Base-by-base conservation (phyloP, 179 eudicot genomes). In the Monotropa hypopitys region DNA sequence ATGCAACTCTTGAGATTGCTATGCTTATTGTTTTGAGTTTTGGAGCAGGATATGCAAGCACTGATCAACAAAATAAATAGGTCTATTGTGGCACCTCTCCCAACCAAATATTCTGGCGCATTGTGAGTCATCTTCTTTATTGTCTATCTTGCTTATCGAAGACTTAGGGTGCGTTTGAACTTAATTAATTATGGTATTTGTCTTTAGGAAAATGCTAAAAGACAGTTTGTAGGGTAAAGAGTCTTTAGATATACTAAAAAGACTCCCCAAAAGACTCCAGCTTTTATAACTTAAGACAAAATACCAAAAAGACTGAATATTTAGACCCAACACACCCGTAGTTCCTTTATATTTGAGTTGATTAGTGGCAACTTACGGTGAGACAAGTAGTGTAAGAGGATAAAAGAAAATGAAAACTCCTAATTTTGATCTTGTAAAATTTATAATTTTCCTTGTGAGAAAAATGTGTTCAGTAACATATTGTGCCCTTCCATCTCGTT, bases 11-110 rank as follows among this genome's bases (percentile, higher is more conserved):
- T 61, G 71, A 53, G 33, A 30, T 46, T 77, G 67, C n/a, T 75
- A 32, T 57, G 21, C 68, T 71, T 79, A 73, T 59, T 28, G 10
- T n/a, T 28, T 49, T 61, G 43, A 26, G 42, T 73, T 32, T 63
- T 80, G 80, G 70, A 68, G 81, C 93, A 95, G 99, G 99, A 95
- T 73, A 95, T 95, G 92, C 97, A 93, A 80, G 97, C 92, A 79
- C 87, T 95, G 80, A 95, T 95, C 88, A 92, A 87, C 81, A 95
- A 91, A 78, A 95, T 95, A 72, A 91, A 88, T 87, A 93, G 89
- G 88, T 91, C 97, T 70, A 89, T 90, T 78, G 93, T 95, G 71
- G 92, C 97, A 73, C 99, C 99, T 62, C 97, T 95, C 56, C 97
- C 99, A 35, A 81, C 90, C 83, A 87, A 82, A 77, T 95, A 91